Base-by-base conservation (phyloP, 2,329 filamentous ascomycete species). In the Venturia effusa region DNA sequence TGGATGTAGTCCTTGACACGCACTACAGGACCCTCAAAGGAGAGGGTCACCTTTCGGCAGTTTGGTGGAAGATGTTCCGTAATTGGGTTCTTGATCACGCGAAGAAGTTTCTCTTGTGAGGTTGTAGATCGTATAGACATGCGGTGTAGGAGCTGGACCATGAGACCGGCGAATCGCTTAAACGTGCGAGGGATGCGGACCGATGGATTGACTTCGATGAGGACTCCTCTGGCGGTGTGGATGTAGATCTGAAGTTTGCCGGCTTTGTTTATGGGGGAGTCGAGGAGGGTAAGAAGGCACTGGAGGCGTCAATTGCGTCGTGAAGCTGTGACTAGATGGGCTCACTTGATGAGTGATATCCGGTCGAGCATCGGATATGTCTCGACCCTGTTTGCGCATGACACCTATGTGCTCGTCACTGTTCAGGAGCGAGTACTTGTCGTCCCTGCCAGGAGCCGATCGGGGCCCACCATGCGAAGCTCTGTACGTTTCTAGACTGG, bases 361-460 rank as follows among this genome's bases (percentile, higher is more conserved):
- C 55, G 94, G 94, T 70, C 94, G 87, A 66, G 94, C 94, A 77
- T 99, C 94, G 75, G 92, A 97, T 69, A 99, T 97, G 75, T 99
- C 94, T 70, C 94, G 85, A 75, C 96, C 96, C 93, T 97, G 97
- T 82, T 97, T 99, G 72, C 94, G 88, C 92, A 99, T 96, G 68
- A 97, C 89, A 67, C 94, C 94, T 70, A 99, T 99, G 75, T 99
- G 94, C 78, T 99, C 94, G 74, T 99, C 94, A 77, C 92, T 97
- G 82, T 99, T 99, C 72, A 99, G 86, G 62, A 99, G 82, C 66
- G 93, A 96, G 78, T 96, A 99, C 77, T 97, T 97, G 75, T 97
- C 93, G 71, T 97, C 92, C 61, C 89, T 85, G 66, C 85, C 84
- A 65, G 82, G 79, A 13, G 59, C 60, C 11, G 62, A 45, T 39